Conservation (phyloP, 441 rosid genomes). For the Gossypium gossypioides region DNA sequence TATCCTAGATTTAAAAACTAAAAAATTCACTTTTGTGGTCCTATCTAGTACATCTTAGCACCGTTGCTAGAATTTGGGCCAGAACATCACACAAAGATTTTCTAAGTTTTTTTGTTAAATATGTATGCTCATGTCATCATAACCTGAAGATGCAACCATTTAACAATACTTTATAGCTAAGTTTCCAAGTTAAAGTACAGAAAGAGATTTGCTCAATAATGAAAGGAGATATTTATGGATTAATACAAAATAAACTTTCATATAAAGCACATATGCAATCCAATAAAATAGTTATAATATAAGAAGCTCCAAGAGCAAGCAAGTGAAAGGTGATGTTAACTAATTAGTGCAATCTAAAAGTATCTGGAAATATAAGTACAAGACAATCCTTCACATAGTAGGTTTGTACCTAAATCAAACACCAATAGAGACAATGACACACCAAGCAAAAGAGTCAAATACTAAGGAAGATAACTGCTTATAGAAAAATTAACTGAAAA, state of each 20-base stretch:
- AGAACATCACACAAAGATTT: background rate
- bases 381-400: background rate
- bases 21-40: background rate
- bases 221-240: background rate
- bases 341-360: background rate
- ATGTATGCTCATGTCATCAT: background rate
- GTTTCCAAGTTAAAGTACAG: background rate
- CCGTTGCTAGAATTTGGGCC: background rate
- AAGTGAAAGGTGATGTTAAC: background rate
- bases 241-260: background rate
- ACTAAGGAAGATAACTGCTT: background rate
- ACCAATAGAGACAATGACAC: background rate
- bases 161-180: background rate
- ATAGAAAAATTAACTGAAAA: background rate
- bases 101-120: background rate
- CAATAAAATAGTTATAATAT: background rate
- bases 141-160: background rate
- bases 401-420: constrained; percentile 8
- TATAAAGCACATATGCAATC: background rate
- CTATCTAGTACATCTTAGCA: background rate
- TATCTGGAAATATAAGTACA: background rate
- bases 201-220: background rate
- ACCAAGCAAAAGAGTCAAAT: background rate
- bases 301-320: background rate
- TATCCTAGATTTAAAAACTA: background rate